Conservation (phyloP, 768 basidiomycete genomes). For the Boletus bicolor region DNA sequence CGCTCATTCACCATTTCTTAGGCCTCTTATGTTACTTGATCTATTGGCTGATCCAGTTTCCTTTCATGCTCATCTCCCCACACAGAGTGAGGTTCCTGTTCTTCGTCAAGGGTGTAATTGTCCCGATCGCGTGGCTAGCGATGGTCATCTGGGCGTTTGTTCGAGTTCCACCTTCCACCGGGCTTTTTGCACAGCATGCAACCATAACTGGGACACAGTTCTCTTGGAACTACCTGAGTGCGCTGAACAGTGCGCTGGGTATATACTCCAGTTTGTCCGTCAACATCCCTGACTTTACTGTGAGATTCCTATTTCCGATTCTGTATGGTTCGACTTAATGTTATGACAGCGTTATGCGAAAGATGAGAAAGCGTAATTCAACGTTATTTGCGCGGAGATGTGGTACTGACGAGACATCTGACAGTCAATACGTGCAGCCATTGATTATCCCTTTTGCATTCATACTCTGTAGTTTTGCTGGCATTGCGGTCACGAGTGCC, state of each 20-base stretch:
- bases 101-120: conserved; percentile 61
- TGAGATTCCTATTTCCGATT: conserved; percentile 11
- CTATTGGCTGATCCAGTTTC: conserved; percentile 75
- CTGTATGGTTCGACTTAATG: background rate
- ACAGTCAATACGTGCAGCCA: conserved; percentile 70
- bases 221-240: conserved; percentile 78
- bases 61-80: conserved; percentile 73
- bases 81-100: conserved; percentile 77
- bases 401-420: conserved; percentile 4
- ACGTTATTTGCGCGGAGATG: background rate
- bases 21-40: conserved; percentile 75
- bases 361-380: conserved; percentile 40
- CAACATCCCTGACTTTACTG: conserved; percentile 86
- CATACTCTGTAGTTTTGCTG: conserved; percentile 73
- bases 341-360: conserved; percentile 62
- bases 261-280: conserved; percentile 70
- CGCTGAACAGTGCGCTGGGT: conserved; percentile 74
- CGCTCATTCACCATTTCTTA: conserved; percentile 18
- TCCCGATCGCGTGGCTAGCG: conserved; percentile 62
- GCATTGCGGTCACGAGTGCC: conserved; percentile 78
- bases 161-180: conserved; percentile 57
- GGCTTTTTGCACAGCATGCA: conserved; percentile 53
- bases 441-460: conserved; percentile 75
- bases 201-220: conserved; percentile 44
- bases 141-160: conserved; percentile 81